These are phyloP conservation scores for Rhizophagus clarus DNA, from an alignment of 192 early-diverging fungal genomes.

Conservation along the genomic window DNA sequence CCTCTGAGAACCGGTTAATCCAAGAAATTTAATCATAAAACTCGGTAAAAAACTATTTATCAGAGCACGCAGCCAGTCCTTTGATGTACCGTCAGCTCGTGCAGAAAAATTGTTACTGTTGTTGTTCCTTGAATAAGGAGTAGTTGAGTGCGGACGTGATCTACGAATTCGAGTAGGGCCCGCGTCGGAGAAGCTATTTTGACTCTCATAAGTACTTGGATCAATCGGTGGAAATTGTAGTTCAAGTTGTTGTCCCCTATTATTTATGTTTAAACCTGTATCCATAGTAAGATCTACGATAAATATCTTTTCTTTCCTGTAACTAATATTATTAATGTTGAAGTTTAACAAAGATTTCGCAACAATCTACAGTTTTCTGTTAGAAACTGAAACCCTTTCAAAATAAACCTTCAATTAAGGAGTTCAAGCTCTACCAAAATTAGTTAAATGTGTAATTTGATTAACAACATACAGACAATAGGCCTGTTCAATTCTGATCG, in stretches of 20 bases:
- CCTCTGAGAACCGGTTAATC: background rate
- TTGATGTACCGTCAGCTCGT: background rate
- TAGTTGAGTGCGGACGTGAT: background rate
- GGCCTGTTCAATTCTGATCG: too few relatives aligned
- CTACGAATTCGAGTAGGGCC: background rate
- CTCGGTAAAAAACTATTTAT: background rate
- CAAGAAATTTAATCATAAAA: background rate
- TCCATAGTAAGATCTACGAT: background rate
- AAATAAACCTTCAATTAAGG: background rate
- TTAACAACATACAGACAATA: too few relatives aligned
- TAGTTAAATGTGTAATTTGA: background rate
- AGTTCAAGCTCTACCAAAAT: too few relatives aligned
- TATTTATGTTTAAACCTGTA: background rate
- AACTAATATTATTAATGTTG: background rate
- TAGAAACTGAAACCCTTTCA: background rate
- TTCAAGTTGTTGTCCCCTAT: background rate
- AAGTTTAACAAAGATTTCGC: background rate
- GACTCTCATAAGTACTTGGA: background rate
- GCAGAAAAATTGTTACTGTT: background rate
- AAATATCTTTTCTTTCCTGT: background rate
- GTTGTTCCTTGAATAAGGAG: background rate
- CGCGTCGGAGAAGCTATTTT: background rate
- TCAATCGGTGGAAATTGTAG: background rate
- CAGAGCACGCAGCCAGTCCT: background rate
- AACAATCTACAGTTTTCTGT: background rate